phyloP scores from a whole-genome alignment of 768 basidiomycete species.

The Leucogyrophana mollusca region DNA sequence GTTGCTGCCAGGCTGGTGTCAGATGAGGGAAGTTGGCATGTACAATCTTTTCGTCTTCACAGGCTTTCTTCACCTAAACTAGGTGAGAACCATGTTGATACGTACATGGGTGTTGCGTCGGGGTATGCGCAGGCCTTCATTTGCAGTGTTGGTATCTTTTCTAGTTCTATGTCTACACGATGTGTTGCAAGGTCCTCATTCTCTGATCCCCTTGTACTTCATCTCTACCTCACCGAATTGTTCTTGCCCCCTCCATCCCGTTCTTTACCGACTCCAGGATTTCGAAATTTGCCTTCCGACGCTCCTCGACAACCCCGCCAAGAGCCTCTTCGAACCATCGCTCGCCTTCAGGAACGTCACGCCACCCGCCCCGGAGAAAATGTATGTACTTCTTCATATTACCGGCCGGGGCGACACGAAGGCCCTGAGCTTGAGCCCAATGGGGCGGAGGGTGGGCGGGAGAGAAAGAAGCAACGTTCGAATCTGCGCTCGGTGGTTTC shows the following conservation, averaged over 20 bases:
- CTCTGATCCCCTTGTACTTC: too few relatives aligned
- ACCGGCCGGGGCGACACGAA: slow-evolving; percentile 22
- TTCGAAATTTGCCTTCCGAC: slow-evolving; percentile 23
- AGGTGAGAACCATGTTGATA: too few relatives aligned
- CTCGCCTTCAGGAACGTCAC: slow-evolving; percentile 51
- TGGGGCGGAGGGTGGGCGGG: slow-evolving; percentile 22
- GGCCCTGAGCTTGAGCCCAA: slow-evolving; percentile 22
- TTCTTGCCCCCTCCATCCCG: slow-evolving; percentile 19
- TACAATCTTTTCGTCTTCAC: too few relatives aligned
- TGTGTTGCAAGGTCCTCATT: too few relatives aligned
- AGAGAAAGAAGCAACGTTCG: slow-evolving; percentile 27
- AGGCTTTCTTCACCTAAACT: too few relatives aligned
- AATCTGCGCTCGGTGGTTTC: slow-evolving; percentile 15
- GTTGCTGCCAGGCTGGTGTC: too few relatives aligned
- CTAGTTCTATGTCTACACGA: too few relatives aligned
- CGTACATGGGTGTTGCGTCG: too few relatives aligned
- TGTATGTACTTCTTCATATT: slow-evolving; percentile 24
- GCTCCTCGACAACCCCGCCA: slow-evolving; percentile 43
- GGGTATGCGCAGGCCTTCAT: too few relatives aligned
- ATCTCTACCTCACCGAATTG: slow-evolving; percentile 6
- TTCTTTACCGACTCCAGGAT: slow-evolving; percentile 18
- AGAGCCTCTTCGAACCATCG: slow-evolving; percentile 73
- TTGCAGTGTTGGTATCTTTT: too few relatives aligned
- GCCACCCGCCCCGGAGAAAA: slow-evolving; percentile 62
- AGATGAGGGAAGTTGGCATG: too few relatives aligned